phyloP scores from a whole-genome alignment of 148 eudicot genomes.

The Euryodendron excelsum region DNA sequence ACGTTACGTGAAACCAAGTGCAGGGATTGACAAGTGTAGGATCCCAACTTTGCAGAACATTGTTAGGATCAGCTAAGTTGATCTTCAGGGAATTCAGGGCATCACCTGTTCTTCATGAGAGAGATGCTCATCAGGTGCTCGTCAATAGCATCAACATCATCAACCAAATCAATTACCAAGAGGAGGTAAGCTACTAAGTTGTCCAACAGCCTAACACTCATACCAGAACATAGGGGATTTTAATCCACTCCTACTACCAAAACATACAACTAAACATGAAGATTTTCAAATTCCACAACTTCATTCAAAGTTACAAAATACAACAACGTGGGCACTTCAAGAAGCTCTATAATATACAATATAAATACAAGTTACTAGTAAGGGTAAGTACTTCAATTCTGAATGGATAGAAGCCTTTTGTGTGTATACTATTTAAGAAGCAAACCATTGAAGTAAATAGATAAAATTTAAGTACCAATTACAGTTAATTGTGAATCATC shows the following conservation, averaged over 20 bases:
- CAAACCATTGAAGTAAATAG: too few relatives aligned
- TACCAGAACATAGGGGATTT: too few relatives aligned
- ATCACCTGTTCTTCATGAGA: slow-evolving; percentile 55
- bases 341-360: too few relatives aligned
- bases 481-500: too few relatives aligned
- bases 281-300: background rate
- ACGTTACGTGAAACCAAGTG: slow-evolving; percentile 86
- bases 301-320: background rate
- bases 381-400: too few relatives aligned
- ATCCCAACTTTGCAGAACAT: slow-evolving; percentile 84
- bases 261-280: too few relatives aligned
- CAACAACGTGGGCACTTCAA: background rate
- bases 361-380: too few relatives aligned
- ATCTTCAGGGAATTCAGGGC: slow-evolving; percentile 63
- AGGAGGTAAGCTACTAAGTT: background rate
- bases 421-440: too few relatives aligned
- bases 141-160: slow-evolving; percentile 16
- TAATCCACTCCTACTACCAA: too few relatives aligned
- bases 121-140: slow-evolving; percentile 17
- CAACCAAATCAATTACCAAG: background rate
- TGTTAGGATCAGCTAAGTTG: slow-evolving; percentile 68
- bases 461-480: background rate
- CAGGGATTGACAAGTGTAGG: slow-evolving; percentile 81
- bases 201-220: background rate
- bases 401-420: too few relatives aligned